Evolutionary conservation across 768 basidiomycete genomes (phyloP), one percentile per base, ranked within the genome.

Genomic region (Hericium alpestre): DNA sequence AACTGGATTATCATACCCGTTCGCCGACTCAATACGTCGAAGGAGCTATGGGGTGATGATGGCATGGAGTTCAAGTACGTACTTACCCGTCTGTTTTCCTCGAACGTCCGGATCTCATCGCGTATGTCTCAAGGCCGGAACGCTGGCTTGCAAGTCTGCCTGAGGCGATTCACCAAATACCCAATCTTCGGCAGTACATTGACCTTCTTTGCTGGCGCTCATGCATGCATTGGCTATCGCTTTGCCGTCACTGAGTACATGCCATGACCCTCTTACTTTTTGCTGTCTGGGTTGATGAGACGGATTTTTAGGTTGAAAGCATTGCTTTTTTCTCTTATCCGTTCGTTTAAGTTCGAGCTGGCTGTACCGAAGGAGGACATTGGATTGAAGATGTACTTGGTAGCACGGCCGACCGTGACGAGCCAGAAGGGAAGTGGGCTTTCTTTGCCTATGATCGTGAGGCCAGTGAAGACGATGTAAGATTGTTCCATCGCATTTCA

Each of bases 31-130:
- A 54, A 63, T 41, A 55, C 51, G n/a, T 22, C 59, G 52, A 59
- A 59, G 41, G 56, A 56, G 23, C 4, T 63, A 22, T 63, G 62
- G 62, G 62, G 62, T 3, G 61, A 56, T 20, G 62, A 63, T 47
- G 62, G 64, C 54, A 39, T 64, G 57, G 47, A 69, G 67, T 60
- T 54, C 67, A 47, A 47, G 60, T 54, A 46, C 66, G 55, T 58
- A 66, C 54, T 1, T 8, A 23, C 8, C 32, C 38, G 49, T 10
- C 32, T 53, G 13, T n/a, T 20, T 15, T 46, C 12, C 41, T 12
- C 25, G 23, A 47, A 41, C n/a, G 25, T 12, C 41, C 53, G 12
- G 18, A 46, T 2, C 43, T 46, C n/a, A 7, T 16, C n/a, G 47
- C 7, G 7, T 37, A 13, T 22, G 27, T n/a, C 32, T 41, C 12